Percentiles rank a stretch among this genome's conserved stretches.
phyloP scores from a whole-genome alignment of 2,329 filamentous ascomycete genomes.

The Neophaeococcomyces aloes region DNA sequence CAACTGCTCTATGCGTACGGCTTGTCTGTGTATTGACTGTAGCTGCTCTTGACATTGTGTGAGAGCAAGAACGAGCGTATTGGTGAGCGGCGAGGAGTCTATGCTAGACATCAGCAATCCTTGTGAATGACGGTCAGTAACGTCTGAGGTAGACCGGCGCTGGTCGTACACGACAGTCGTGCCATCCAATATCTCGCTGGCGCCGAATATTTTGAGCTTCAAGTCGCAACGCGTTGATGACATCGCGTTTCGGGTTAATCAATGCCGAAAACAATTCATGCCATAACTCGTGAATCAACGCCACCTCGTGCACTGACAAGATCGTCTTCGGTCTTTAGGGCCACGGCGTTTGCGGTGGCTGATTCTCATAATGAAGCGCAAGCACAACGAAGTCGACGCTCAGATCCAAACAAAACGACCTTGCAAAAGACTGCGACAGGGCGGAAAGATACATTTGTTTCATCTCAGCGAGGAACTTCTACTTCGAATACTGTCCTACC shows the following conservation, averaged over 20 bases:
- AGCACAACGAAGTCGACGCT: conserved; percentile 14
- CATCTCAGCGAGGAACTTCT: conserved; percentile 77
- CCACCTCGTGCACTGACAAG: not conserved
- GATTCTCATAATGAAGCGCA: conserved; percentile 29
- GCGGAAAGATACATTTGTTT: conserved; percentile 43
- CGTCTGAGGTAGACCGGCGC: too few species aligned
- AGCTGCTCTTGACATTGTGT: conserved; percentile 25
- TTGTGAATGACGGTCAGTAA: conserved; percentile 1
- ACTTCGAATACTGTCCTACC: conserved; percentile 67
- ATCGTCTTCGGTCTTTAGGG: too few species aligned
- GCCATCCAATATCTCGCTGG: too few species aligned
- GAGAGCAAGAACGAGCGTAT: conserved; percentile 13
- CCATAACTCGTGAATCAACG: not conserved
- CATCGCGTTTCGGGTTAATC: not conserved
- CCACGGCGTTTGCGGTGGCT: not conserved
- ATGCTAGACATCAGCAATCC: conserved; percentile 7
- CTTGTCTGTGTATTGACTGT: conserved; percentile 9
- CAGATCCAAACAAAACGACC: conserved; percentile 36
- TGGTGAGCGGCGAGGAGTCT: conserved; percentile 2
- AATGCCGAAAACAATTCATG: not conserved
- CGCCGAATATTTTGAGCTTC: not conserved
- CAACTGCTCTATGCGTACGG: conserved; percentile 10
- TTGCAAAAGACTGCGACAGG: conserved; percentile 37
- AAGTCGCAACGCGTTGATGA: conserved; percentile 1
- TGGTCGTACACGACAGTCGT: too few species aligned